These are phyloP conservation scores for Nemania bipapillata DNA, from an alignment of 2,329 filamentous ascomycete genomes.

Conservation along the genomic window DNA sequence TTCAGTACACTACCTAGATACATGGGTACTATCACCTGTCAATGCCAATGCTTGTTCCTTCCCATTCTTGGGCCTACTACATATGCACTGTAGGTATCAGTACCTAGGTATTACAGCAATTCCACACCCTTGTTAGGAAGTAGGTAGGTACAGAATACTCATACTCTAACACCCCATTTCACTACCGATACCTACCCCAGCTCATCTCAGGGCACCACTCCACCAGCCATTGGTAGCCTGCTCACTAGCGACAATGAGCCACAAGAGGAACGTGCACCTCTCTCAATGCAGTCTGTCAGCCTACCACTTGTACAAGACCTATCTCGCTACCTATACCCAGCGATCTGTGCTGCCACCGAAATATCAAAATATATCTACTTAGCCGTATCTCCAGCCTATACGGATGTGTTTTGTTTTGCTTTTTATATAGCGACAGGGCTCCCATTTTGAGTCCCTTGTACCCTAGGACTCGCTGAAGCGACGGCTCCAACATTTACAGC, in stretches of 20 bases:
- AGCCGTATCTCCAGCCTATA: not conserved
- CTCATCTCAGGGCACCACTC: constrained; percentile 7
- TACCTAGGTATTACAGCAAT: not conserved
- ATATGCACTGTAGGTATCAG: not conserved
- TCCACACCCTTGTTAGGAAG: too few relatives aligned
- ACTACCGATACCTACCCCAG: constrained; percentile 14
- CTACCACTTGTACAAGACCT: not conserved
- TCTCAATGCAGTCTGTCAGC: not conserved
- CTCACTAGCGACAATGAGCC: constrained; percentile 6
- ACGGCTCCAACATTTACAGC: not conserved
- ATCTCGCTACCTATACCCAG: not conserved
- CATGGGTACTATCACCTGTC: not conserved
- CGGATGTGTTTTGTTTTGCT: not conserved
- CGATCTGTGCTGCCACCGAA: not conserved
- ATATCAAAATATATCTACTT: not conserved
- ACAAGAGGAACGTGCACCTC: constrained; percentile 16
- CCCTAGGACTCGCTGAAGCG: not conserved
- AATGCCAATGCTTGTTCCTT: not conserved
- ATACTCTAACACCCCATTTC: not conserved
- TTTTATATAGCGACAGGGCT: not conserved
- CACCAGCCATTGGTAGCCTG: not conserved
- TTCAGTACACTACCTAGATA: not conserved
- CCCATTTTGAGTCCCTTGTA: not conserved
- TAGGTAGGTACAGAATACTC: too few relatives aligned
- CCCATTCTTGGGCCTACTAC: not conserved